A percentile compares a stretch with the other conserved stretches of the same genome.
phyloP scores from a whole-genome alignment of 345 rosid genomes.

The Lumnitzera littorea region DNA sequence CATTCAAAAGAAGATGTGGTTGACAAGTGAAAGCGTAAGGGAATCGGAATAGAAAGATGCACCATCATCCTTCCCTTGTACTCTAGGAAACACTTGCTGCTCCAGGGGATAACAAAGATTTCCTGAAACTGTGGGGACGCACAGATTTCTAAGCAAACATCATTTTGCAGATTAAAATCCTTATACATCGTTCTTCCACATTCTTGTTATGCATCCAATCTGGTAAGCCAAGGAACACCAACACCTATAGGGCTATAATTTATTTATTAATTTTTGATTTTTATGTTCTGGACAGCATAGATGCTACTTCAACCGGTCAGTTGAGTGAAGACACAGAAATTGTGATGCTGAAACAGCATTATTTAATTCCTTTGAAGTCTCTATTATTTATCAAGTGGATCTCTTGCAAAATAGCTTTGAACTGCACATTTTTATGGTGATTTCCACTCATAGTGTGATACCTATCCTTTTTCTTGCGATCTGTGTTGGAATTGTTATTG shows the following conservation, averaged over 20 bases:
- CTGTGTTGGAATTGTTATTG: no score
- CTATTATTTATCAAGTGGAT: no score
- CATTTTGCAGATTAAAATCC: constrained; percentile 29
- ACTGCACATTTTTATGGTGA: no score
- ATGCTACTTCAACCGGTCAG: no score
- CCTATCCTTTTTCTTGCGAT: no score
- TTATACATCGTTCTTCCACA: constrained; percentile 18
- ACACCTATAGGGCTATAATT: constrained; percentile 24
- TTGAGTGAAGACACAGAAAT: no score
- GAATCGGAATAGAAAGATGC: constrained; percentile 39
- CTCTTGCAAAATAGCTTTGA: no score
- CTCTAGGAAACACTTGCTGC: no score
- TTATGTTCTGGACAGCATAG: background rate
- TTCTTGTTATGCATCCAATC: constrained; percentile 26
- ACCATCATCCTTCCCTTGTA: constrained; percentile 7
- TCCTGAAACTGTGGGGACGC: constrained; percentile 6
- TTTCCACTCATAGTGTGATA: no score
- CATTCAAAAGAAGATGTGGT: constrained; percentile 78
- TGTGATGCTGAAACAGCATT: no score
- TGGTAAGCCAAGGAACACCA: constrained; percentile 17
- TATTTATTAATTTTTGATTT: background rate
- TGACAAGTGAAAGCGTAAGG: constrained; percentile 70
- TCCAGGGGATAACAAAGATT: constrained; percentile 13
- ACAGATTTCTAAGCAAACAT: constrained; percentile 16
- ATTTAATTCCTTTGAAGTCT: no score